phyloP scores from a whole-genome alignment of 2,329 filamentous ascomycete species.

The Talaromyces sp. region DNA sequence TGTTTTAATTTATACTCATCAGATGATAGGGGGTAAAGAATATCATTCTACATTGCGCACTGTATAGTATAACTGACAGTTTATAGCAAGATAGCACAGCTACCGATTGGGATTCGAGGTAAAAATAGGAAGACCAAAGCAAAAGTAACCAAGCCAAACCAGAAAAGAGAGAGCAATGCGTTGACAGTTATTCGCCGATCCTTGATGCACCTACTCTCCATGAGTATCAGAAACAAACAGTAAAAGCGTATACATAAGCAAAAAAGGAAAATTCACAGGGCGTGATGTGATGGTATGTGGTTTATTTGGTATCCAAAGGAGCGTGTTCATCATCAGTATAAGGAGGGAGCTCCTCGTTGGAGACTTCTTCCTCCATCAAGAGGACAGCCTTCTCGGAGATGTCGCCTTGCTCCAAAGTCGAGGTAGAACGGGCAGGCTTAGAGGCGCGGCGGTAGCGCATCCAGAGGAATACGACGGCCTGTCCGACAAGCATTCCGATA shows the following conservation, averaged over 20 bases:
- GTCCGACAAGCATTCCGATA: slow-evolving; percentile 50
- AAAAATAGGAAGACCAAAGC: slow-evolving; percentile 3
- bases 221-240: slow-evolving; percentile 6
- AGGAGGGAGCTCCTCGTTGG: slow-evolving; percentile 37
- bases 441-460: slow-evolving; percentile 38
- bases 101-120: not conserved
- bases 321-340: slow-evolving; percentile 37
- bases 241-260: slow-evolving; percentile 2
- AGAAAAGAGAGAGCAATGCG: slow-evolving; percentile 7
- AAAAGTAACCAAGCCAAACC: not conserved
- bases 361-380: slow-evolving; percentile 31
- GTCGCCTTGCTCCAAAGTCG: slow-evolving; percentile 37
- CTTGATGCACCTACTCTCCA: slow-evolving; percentile 19
- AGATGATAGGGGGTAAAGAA: not conserved
- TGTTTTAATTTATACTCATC: not conserved
- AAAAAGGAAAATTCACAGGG: not conserved
- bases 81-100: slow-evolving; percentile 10
- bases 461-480: slow-evolving; percentile 48
- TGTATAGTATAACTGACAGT: slow-evolving; percentile 1
- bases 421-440: slow-evolving; percentile 26
- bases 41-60: slow-evolving; percentile 5
- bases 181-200: slow-evolving; percentile 20
- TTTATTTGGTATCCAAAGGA: slow-evolving; percentile 36
- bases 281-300: not conserved
- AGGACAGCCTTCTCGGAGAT: slow-evolving; percentile 45